Evolutionary conservation across 495 filamentous ascomycete species (phyloP), one percentile per base, ranked within the genome.

Genomic region (Apiosordaria backusii): DNA sequence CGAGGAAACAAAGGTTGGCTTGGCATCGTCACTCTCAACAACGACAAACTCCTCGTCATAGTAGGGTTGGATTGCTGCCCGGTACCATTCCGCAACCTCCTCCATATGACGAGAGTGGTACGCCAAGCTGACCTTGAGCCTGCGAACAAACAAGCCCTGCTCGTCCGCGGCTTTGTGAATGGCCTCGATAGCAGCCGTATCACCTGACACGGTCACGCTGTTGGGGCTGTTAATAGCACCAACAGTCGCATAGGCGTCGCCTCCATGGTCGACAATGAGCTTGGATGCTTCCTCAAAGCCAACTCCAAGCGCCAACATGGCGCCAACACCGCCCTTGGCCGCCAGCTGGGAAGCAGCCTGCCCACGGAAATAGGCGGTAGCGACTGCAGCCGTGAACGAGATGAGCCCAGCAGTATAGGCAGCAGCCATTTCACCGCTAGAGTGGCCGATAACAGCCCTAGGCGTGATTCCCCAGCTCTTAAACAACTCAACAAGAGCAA

Each of bases 351-450:
- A 65, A 2, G 73, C 71, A 27, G 61, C 66, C 21, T 65, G 69
- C 13, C 80, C 71, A 53, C 77, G 77, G 67, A 77, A 71, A 74
- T 77, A 75, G 15, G 86, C 80, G 0, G 82, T 66, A 22, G 79
- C 69, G 76, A 85, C 83, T 16, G 77, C 79, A 4, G 81, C 80
- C 5, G 74, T 64, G 10, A 80, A 78, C 7, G 68, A 74, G 3
- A 84, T 64, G 15, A 75, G 72, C 6, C 79, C 78, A 4, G 70
- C 70, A 24, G 78, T 70, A 60, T 74, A 81, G 0, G 80, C 79
- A n/a, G 80, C 81, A 19, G 72, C 78, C 3, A 86, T 86, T 65
- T 88, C 86, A 4, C 86, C 85, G 70, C 81, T 85, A 10, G 85
- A 87, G 65, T 88, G 85, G 4, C 86, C 83, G 4, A 84, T 75